Evolutionary conservation across 176 grass and related monocot species (phyloP), one percentile per base, ranked within the genome.

Genomic region (Paspalum vaginatum): DNA sequence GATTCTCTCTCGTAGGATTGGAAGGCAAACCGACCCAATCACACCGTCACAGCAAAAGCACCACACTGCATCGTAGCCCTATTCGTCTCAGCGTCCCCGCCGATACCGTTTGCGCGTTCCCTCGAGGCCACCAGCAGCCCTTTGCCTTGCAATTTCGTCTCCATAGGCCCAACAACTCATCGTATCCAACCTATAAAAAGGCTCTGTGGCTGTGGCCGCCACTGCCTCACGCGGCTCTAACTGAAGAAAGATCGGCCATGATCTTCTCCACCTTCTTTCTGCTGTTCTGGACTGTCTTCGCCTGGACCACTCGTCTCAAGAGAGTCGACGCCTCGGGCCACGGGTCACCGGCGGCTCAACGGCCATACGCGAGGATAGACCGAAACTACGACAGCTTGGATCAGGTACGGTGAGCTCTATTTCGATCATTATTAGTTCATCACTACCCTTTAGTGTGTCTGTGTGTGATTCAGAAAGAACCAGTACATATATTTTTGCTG

Each of bases 191-290:
- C 51, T 70, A 59, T 59, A 59, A 60, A 20, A 24, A 56, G 6
- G 42, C 52, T 11, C 2, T 14, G 22, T 22, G 38, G 46, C 40
- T 16, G 42, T 49, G 40, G 18, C 51, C 7, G 49, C 12, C 43
- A 24, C 7, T n/a, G n/a, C 55, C 55, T 58, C 18, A 56, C 18
- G 54, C 20, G n/a, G n/a, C n/a, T n/a, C n/a, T n/a, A n/a, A n/a
- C n/a, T n/a, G n/a, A n/a, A n/a, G n/a, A n/a, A n/a, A 49, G 43
- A 37, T 8, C 8, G 10, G 8, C 10, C 22, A 85, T 85, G 85
- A 24, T 87, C 55, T 68, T 82, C 65, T 82, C 55, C 40, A 51
- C 79, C 1, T 71, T 77, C 56, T 24, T 87, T 13, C 57, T 83
- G 10, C 13, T 72, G 3, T 56, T 71, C 55, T 71, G 55, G 2